Base-by-base conservation (phyloP, 768 basidiomycete genomes). In the Russula abietina region DNA sequence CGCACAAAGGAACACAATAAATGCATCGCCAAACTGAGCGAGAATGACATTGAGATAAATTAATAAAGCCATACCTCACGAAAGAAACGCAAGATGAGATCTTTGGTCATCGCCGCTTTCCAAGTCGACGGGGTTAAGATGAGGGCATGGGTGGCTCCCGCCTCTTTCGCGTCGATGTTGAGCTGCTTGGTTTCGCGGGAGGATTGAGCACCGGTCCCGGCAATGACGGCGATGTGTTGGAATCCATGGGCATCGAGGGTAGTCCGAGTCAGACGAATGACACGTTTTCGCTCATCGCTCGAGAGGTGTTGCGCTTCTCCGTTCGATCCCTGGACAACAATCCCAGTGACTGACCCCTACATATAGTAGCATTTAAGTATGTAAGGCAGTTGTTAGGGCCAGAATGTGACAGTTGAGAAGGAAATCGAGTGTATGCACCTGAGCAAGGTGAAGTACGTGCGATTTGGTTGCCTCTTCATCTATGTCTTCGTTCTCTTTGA, bases 151-250 rank as follows among this genome's bases (percentile, higher is more conserved):
- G 83, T 81, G 30, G 92, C 91, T n/a, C 92, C 91, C 3, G 89
- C 89, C 30, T 85, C 86, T 61, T 83, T 83, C 5, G 91, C 92
- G 68, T 93, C 88, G 11, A 74, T 71, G 68, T 85, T 86, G 17
- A 93, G 79, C 70, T 79, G 73, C 73, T 82, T 80, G 38, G 90
- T 92, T 72, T 91, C 89, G 19, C 85, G 79, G 0, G 89, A 86
- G 2, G 89, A 90, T 64, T 85, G 88, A 1, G 87, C 88, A 1
- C 93, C 93, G 5, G 91, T 92, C 1, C 93, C 93, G 6, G 88
- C 92, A 62, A 93, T 84, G 48, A 94, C 80, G 16, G 87, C 73
- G 45, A 85, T 80, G 45, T 87, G 75, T 53, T 80, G 71, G 73
- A 88, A 89, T 2, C 88, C 88, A 64, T 86, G 83, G 57, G 81